Conservation (phyloP, 495 filamentous ascomycete genomes). For the Physcia stellaris region DNA sequence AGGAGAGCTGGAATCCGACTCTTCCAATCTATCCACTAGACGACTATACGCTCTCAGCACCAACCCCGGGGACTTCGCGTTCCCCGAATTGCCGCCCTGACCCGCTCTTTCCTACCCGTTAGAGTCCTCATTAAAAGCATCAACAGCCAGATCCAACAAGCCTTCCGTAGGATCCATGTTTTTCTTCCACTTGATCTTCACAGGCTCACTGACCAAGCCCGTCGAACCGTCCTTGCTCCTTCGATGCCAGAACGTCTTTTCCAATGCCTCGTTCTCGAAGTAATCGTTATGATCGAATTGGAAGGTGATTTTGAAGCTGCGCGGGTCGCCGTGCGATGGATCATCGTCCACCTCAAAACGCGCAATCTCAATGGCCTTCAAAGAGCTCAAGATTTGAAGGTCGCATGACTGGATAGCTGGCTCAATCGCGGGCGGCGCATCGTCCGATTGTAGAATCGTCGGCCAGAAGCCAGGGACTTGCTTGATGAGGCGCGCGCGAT, state of each 20-base stretch:
- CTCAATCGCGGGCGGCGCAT: constrained; percentile 70
- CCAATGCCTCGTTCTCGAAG: constrained; percentile 59
- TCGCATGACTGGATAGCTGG: constrained; percentile 71
- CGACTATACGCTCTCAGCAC: no score
- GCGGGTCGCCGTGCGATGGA: constrained; percentile 37
- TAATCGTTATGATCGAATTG: constrained; percentile 55
- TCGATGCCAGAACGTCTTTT: constrained; percentile 84
- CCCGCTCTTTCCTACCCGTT: no score
- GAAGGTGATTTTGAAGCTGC: constrained; percentile 47
- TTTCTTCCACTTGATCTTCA: constrained; percentile 77
- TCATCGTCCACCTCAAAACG: constrained; percentile 54
- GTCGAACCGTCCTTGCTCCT: constrained; percentile 47
- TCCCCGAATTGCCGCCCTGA: no score
- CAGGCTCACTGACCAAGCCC: constrained; percentile 71
- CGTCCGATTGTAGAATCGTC: constrained; percentile 70
- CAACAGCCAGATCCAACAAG: constrained; percentile 54
- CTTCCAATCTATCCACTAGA: constrained; percentile 39
- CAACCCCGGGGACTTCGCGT: no score
- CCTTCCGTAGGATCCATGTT: constrained; percentile 73
- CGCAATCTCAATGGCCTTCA: constrained; percentile 50
- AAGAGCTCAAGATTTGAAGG: constrained; percentile 47
- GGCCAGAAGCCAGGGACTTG: constrained; percentile 79
- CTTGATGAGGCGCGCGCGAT: constrained; percentile 51
- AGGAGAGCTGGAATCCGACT: constrained; percentile 38
- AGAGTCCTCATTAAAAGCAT: constrained; percentile 55